These are phyloP conservation scores for Filobasidium wieringae DNA, from an alignment of 768 basidiomycete genomes.

Conservation along the genomic window DNA sequence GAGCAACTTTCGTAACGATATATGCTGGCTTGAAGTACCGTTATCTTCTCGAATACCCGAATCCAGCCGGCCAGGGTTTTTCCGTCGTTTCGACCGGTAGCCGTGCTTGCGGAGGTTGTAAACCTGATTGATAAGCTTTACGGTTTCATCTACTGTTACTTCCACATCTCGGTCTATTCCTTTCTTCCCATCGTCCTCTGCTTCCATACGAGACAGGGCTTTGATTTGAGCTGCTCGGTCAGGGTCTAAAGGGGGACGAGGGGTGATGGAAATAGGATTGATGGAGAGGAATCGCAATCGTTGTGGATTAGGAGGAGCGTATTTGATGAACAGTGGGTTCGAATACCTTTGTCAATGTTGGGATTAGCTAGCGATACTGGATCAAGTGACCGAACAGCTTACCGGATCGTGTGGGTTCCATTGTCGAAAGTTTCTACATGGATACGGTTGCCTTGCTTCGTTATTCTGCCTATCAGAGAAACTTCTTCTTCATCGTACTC, in stretches of 20 bases:
- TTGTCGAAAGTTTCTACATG: background rate
- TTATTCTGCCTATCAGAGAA: background rate
- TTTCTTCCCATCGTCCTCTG: conserved; percentile 13
- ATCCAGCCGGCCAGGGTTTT: too few relatives aligned
- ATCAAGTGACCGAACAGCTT: background rate
- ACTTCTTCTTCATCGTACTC: background rate
- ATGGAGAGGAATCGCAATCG: conserved; percentile 59
- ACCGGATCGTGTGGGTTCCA: background rate
- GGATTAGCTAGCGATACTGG: background rate
- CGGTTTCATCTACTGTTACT: background rate
- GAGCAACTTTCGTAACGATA: too few relatives aligned
- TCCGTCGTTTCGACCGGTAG: too few relatives aligned
- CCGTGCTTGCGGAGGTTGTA: background rate
- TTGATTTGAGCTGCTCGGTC: conserved; percentile 31
- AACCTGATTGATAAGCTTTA: background rate
- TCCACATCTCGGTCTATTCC: background rate
- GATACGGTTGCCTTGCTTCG: background rate
- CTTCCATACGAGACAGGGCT: conserved; percentile 19
- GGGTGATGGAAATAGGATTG: conserved; percentile 37
- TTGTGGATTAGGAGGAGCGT: conserved; percentile 46
- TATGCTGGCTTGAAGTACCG: too few relatives aligned
- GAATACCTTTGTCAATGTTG: background rate
- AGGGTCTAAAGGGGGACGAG: conserved; percentile 8
- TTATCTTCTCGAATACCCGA: too few relatives aligned
- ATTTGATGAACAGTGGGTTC: conserved; percentile 40